These are phyloP conservation scores for Ilyonectria robusta DNA, from an alignment of 2,329 filamentous ascomycete species.

Conservation along the genomic window DNA sequence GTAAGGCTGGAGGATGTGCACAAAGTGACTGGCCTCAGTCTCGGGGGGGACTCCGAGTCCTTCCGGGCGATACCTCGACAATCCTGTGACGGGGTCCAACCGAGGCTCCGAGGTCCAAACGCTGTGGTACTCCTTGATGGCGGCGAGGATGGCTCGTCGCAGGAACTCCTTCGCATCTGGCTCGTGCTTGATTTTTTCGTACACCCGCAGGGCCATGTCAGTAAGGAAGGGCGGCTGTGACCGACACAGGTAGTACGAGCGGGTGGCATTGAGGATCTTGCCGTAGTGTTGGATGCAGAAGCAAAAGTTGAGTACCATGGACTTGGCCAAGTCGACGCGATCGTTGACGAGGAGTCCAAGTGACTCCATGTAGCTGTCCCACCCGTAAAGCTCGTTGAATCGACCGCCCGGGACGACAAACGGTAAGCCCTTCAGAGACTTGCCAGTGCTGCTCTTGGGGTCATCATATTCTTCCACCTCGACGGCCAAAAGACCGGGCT, in stretches of 20 bases:
- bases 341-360: constrained; percentile 90
- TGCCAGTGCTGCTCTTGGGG: constrained; percentile 70
- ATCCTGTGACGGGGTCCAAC: constrained; percentile 80
- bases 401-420: constrained; percentile 98
- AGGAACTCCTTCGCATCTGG: constrained; percentile 86
- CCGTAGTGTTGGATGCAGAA: constrained; percentile 99
- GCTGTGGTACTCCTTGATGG: constrained; percentile 96
- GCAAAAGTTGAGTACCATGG: constrained; percentile 96
- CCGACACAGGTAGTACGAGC: constrained; percentile 93
- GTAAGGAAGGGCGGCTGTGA: constrained; percentile 98
- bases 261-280: constrained; percentile 97
- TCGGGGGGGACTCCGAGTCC: constrained; percentile 91
- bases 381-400: constrained; percentile 98
- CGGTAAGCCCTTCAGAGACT: constrained; percentile 83
- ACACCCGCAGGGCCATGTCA: constrained; percentile 95
- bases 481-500: constrained; percentile 90
- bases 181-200: constrained; percentile 92
- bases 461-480: constrained; percentile 86
- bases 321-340: constrained; percentile 87
- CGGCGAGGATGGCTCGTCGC: constrained; percentile 83
- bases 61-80: constrained; percentile 88
- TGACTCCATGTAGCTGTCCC: constrained; percentile 99
- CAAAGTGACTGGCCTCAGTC: constrained; percentile 89
- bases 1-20: constrained; percentile 86
- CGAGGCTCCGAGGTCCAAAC: constrained; percentile 89